These are phyloP conservation scores for Lachancea sp. DNA, from an alignment of 805 yeast genomes.

Conservation along the genomic window DNA sequence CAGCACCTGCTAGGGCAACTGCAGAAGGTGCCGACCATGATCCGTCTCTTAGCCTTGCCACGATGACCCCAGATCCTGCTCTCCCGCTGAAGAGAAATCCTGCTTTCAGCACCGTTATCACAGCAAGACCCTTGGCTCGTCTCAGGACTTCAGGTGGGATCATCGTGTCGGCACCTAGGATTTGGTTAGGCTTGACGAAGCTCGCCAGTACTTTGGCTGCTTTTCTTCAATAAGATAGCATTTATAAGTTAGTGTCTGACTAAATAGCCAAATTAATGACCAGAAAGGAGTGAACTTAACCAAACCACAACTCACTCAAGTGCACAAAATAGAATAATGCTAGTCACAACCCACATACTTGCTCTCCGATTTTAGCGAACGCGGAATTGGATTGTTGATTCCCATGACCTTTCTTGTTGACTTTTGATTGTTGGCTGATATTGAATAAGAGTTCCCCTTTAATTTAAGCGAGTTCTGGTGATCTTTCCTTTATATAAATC, in stretches of 20 bases:
- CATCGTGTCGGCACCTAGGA: constrained; percentile 79
- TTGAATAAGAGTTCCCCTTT: too few species aligned
- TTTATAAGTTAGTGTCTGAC: constrained; percentile 4
- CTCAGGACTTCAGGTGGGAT: constrained; percentile 85
- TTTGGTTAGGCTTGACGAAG: constrained; percentile 90
- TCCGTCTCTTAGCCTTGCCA: constrained; percentile 91
- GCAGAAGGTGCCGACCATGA: constrained; percentile 98
- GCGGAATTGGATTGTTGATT: constrained; percentile 90
- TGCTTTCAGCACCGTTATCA: constrained; percentile 91
- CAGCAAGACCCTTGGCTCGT: constrained; percentile 87
- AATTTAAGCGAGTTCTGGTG: too few species aligned
- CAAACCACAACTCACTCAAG: too few species aligned
- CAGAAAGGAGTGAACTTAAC: too few species aligned
- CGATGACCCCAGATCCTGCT: constrained; percentile 95
- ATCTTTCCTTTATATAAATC: too few species aligned
- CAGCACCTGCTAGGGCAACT: constrained; percentile 93
- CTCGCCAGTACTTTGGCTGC: constrained; percentile 89
- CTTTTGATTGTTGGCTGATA: too few species aligned
- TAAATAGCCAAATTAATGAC: too few species aligned
- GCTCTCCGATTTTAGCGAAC: constrained; percentile 79
- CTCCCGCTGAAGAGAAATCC: constrained; percentile 95
- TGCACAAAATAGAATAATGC: too few species aligned
- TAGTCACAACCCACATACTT: constrained; percentile 52
- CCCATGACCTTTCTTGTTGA: constrained; percentile 41
- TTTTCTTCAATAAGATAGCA: constrained; percentile 42